phyloP scores from a whole-genome alignment of 306 rosid species.

The Quercus agrifolia region DNA sequence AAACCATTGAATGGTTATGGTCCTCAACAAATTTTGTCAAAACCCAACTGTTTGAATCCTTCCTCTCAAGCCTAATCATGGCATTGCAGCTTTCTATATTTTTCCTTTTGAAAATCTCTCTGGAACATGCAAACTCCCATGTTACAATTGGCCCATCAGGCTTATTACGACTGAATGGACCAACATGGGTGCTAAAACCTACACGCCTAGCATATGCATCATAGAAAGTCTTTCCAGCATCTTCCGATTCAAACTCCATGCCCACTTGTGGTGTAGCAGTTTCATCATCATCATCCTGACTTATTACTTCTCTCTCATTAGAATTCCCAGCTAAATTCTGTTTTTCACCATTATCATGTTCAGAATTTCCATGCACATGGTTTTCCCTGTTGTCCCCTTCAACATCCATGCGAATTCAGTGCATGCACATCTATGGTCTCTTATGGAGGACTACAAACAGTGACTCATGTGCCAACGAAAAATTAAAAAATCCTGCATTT shows the following conservation, averaged over 20 bases:
- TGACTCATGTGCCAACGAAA: constrained; percentile 16
- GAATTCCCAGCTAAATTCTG: constrained; percentile 23
- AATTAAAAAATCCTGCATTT: constrained; percentile 18
- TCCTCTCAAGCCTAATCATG: constrained; percentile 65
- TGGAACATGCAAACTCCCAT: constrained; percentile 71
- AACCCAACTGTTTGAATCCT: constrained; percentile 49
- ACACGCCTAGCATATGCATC: constrained; percentile 54
- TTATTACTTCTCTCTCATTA: constrained; percentile 34
- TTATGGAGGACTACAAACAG: constrained; percentile 30
- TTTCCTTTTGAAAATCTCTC: constrained; percentile 64
- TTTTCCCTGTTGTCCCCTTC: constrained; percentile 41
- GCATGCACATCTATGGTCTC: constrained; percentile 12
- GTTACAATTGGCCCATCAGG: constrained; percentile 77
- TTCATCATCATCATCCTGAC: constrained; percentile 32
- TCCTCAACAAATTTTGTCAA: constrained; percentile 72
- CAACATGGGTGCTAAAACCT: constrained; percentile 64
- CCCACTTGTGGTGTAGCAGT: constrained; percentile 54
- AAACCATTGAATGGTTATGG: constrained; percentile 64
- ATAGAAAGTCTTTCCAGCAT: constrained; percentile 60
- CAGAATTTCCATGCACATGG: constrained; percentile 25
- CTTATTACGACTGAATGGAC: constrained; percentile 60
- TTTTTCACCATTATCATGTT: constrained; percentile 26
- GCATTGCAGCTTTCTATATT: constrained; percentile 75
- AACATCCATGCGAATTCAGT: constrained; percentile 38
- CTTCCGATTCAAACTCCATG: constrained; percentile 68